phyloP scores from a whole-genome alignment of 768 basidiomycete genomes.

The Kwoniella bestiolae region DNA sequence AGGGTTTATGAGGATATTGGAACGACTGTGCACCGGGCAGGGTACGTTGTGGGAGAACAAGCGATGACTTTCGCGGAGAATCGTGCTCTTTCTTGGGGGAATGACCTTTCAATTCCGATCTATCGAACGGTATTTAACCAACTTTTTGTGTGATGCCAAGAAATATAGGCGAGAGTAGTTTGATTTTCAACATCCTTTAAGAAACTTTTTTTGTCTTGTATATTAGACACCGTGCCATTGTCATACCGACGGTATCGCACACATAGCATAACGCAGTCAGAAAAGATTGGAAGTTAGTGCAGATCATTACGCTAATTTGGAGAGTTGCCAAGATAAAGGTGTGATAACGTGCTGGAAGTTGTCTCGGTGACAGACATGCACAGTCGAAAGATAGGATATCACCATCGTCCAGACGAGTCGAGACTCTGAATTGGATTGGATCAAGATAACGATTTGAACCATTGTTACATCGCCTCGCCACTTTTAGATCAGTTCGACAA shows the following conservation, averaged over 20 bases:
- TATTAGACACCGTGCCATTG: constrained; percentile 4
- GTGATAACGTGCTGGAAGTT: background rate
- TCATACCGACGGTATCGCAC: background rate
- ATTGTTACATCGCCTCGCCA: constrained; percentile 8
- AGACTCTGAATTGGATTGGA: constrained; percentile 2
- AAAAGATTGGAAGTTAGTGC: background rate
- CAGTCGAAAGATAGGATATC: background rate
- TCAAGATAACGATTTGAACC: constrained; percentile 11
- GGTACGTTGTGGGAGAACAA: background rate
- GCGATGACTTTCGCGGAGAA: background rate
- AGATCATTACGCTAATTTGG: background rate
- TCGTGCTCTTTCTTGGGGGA: background rate
- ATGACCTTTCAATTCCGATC: background rate
- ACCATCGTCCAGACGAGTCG: too few species aligned
- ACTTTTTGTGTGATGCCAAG: constrained; percentile 3
- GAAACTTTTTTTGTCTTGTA: background rate
- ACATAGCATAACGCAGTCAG: background rate
- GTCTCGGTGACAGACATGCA: constrained; percentile 4
- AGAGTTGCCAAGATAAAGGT: constrained; percentile 4
- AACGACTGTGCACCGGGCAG: background rate
- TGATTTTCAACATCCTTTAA: constrained; percentile 10
- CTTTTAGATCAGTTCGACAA: constrained; percentile 1
- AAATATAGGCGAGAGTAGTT: constrained; percentile 6
- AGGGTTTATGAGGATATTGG: background rate
- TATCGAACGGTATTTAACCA: background rate